Conservation (phyloP, 805 yeast genomes). For the Metschnikowia baotianmanensis region DNA sequence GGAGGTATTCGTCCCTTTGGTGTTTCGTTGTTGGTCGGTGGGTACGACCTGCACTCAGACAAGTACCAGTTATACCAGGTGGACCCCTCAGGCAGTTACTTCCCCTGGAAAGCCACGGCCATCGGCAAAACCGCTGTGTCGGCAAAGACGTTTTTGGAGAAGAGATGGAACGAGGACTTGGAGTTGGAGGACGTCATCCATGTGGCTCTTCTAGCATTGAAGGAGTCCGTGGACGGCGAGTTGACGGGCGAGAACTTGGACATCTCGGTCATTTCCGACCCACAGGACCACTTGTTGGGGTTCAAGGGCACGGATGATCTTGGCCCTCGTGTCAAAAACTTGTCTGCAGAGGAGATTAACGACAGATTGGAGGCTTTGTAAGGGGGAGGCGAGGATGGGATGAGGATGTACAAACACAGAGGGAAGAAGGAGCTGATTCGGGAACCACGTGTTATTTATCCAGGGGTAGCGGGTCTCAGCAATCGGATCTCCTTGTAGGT, state of each 20-base stretch:
- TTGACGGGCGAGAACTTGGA: constrained; percentile 96
- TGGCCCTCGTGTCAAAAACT: constrained; percentile 88
- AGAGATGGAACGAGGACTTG: constrained; percentile 96
- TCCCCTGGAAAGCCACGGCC: constrained; percentile 99
- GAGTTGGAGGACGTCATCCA: constrained; percentile 98
- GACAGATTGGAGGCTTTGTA: constrained; percentile 92
- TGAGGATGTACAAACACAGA: no score
- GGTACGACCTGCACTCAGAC: constrained; percentile 76
- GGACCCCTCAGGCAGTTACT: constrained; percentile 96
- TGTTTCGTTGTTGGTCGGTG: constrained; percentile 90
- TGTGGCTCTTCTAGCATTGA: constrained; percentile 88
- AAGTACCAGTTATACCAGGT: constrained; percentile 85
- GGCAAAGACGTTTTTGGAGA: constrained; percentile 96
- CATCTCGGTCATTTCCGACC: constrained; percentile 80
- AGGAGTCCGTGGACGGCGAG: constrained; percentile 97
- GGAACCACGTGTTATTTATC: no score
- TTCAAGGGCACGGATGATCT: constrained; percentile 75
- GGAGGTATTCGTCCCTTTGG: constrained; percentile 99
- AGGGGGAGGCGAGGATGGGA: neutral
- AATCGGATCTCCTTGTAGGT: no score
- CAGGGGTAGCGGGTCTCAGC: no score
- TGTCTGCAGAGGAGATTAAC: constrained; percentile 87
- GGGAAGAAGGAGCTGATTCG: no score
- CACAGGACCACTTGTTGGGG: constrained; percentile 79
- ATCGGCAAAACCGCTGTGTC: constrained; percentile 94